Evolutionary conservation across 805 yeast genomes (phyloP).

Genomic region (Cyberlindnera maclurae): DNA sequence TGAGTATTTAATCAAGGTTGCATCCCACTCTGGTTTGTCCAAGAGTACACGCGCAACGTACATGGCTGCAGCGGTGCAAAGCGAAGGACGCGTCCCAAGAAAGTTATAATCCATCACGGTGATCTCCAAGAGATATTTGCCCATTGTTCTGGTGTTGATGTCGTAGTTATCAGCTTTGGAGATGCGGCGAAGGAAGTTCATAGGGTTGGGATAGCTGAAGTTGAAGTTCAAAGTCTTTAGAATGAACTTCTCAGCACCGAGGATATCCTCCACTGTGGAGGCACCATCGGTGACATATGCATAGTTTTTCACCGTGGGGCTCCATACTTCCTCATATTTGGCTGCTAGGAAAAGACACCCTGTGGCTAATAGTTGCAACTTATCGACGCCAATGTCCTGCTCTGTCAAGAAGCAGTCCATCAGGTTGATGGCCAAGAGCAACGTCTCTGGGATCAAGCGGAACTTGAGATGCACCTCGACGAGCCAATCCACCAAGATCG

Average conservation of each 20-base stretch:
- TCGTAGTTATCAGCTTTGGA: constrained; percentile 90
- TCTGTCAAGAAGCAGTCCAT: constrained; percentile 82
- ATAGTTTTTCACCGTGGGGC: constrained; percentile 80
- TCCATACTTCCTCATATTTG: constrained; percentile 85
- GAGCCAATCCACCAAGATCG: constrained; percentile 89
- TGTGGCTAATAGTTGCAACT: constrained; percentile 79
- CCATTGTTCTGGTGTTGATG: constrained; percentile 74
- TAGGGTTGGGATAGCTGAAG: constrained; percentile 80
- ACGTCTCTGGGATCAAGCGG: constrained; percentile 77
- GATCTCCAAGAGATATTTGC: constrained; percentile 76
- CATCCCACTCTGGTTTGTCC: constrained; percentile 69
- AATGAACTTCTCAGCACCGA: constrained; percentile 76
- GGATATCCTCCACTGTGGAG: constrained; percentile 70
- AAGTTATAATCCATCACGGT: constrained; percentile 70
- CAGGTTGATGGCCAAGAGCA: constrained; percentile 72
- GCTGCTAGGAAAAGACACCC: constrained; percentile 86
- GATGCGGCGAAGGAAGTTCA: constrained; percentile 81
- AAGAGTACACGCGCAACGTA: constrained; percentile 68
- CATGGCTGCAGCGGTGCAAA: constrained; percentile 85
- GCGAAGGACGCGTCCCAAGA: constrained; percentile 66
- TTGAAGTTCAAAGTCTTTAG: constrained; percentile 66
- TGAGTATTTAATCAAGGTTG: constrained; percentile 79
- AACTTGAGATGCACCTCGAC: constrained; percentile 83
- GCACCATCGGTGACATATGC: constrained; percentile 87
- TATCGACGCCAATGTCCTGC: constrained; percentile 67